Evolutionary conservation across 164 flowering plant genomes (phyloP), one percentile per base, ranked within the genome.

Genomic region (Pachysandra terminalis): DNA sequence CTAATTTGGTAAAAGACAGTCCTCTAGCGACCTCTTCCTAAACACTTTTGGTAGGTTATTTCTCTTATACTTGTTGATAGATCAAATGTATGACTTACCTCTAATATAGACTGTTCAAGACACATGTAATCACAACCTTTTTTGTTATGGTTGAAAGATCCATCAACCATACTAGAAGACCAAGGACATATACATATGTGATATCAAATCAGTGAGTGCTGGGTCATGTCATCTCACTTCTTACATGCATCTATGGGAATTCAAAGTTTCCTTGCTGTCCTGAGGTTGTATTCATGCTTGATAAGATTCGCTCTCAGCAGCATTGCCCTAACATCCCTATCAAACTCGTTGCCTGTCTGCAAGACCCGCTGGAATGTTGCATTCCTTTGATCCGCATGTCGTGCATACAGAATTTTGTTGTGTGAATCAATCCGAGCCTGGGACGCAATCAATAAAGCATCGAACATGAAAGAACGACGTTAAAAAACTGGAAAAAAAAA

Each of bases 341-440:
- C 97, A 75, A 96, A 93, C 63, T 93, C 97, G 22, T 52, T 68
- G 40, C 99, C 99, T 2, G 89, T 88, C 82, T 95, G 97, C 59
- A 95, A 68, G 28, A 85, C 97, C 57, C 87, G 80, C 54, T 96
- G 98, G 80, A 93, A 92, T 19, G 98, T 90, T 2, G 90, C 85
- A 70, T 93, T 93, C 77, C 99, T 87, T 72, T 90, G 97, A 80
- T 96, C 98, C 0, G 99, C 96, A 83, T 96, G 97, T 37, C 97
- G 77, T 40, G 99, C 99, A 77, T 96, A 90, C 15, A 96, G 80
- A 70, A 96, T 82, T 81, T 96, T 96, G 80, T 93, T 96, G 83
- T 96, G 99, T 0, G 99, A 93, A 67, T 96, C 99, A 32, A 96
- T 93, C 17, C 98, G 85, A 28, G 98, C 99, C 99, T 96, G 86